Percentiles rank a stretch among this genome's conserved stretches.
Evolutionary conservation across 75 land plant species (phyloP).

Genomic region (Isoetes taiwanensis): DNA sequence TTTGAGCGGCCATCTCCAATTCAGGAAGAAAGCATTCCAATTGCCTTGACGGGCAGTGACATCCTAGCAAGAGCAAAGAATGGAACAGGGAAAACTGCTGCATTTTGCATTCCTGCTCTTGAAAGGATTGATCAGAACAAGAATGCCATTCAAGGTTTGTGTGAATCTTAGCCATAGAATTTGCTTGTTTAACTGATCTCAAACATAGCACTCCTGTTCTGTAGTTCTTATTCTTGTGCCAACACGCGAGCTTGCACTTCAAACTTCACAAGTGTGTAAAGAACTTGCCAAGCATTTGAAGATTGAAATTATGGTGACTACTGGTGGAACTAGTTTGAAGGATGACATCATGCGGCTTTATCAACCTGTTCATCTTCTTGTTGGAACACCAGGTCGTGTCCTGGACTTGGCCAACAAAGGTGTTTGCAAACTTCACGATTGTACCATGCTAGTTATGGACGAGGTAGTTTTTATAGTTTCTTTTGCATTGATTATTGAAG

Average conservation of each 20-base stretch:
- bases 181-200: not conserved
- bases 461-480: slow-evolving; percentile 76
- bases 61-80: slow-evolving; percentile 91
- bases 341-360: slow-evolving; percentile 95
- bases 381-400: slow-evolving; percentile 91
- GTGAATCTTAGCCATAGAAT: not conserved
- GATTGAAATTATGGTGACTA: slow-evolving; percentile 86
- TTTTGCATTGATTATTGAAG: no score
- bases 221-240: slow-evolving; percentile 84
- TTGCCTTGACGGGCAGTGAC: slow-evolving; percentile 89
- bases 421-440: slow-evolving; percentile 66
- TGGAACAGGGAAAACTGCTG: slow-evolving; percentile 95
- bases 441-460: slow-evolving; percentile 89
- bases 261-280: slow-evolving; percentile 94
- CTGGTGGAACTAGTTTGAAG: slow-evolving; percentile 86
- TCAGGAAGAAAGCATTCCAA: slow-evolving; percentile 95
- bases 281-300: slow-evolving; percentile 85
- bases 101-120: slow-evolving; percentile 86
- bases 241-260: slow-evolving; percentile 87
- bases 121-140: slow-evolving; percentile 88
- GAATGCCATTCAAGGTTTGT: slow-evolving; percentile 77
- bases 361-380: slow-evolving; percentile 91
- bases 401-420: slow-evolving; percentile 83
- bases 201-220: not conserved
- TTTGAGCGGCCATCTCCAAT: slow-evolving; percentile 94